Evolutionary conservation across 2,329 filamentous ascomycete genomes (phyloP).

Genomic region (Pestalotiopsis sp.): DNA sequence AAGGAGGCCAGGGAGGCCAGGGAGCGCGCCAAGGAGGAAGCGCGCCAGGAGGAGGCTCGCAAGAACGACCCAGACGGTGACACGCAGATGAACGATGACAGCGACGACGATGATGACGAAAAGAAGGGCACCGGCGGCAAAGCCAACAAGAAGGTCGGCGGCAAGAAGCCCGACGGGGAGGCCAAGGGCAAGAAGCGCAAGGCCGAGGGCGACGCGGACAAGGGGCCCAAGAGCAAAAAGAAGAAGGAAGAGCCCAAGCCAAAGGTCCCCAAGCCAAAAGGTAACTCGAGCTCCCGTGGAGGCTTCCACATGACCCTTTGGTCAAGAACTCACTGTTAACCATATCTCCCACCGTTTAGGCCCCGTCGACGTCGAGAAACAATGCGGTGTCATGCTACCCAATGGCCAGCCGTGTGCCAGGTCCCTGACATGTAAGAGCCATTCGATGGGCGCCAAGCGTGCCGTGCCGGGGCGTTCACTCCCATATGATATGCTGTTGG

Average conservation of each 20-base stretch:
- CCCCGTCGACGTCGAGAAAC: constrained; percentile 90
- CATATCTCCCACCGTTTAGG: constrained; percentile 43
- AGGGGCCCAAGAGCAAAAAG: constrained; percentile 86
- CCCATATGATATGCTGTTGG: constrained; percentile 90
- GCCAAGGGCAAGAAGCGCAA: constrained; percentile 79
- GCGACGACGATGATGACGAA: constrained; percentile 51
- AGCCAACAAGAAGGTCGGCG: constrained; percentile 62
- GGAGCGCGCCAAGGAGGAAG: constrained; percentile 66
- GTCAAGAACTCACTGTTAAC: constrained; percentile 9
- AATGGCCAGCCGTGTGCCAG: constrained; percentile 88
- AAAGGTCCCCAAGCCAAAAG: constrained; percentile 84
- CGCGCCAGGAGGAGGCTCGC: constrained; percentile 57
- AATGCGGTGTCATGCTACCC: constrained; percentile 84
- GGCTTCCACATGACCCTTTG: constrained; percentile 9
- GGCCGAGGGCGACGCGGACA: constrained; percentile 75
- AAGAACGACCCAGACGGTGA: constrained; percentile 51
- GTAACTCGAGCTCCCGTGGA: constrained; percentile 35
- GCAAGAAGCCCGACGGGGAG: constrained; percentile 65
- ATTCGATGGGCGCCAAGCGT: constrained; percentile 92
- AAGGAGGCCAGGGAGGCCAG: constrained; percentile 74
- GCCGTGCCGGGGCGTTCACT: constrained; percentile 84
- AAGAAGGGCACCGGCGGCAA: constrained; percentile 47
- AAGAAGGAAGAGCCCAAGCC: constrained; percentile 91
- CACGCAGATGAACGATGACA: constrained; percentile 42
- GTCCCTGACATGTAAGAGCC: constrained; percentile 90